Evolutionary conservation across 306 rosid species (phyloP).

Genomic region (Dalbergia oliveri): DNA sequence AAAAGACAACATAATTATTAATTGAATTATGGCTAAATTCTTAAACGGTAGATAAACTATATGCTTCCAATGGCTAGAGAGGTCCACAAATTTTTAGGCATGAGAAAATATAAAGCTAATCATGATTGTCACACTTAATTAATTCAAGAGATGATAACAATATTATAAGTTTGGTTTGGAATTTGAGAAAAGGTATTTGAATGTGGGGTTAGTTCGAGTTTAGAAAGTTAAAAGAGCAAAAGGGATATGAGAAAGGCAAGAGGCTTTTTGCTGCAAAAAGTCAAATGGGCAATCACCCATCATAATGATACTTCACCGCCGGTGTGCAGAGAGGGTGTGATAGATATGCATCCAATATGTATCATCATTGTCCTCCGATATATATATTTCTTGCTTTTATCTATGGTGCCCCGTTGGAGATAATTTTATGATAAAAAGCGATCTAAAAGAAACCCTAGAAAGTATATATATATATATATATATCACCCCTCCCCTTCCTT

Average conservation of each 20-base stretch:
- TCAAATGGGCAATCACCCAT: constrained; percentile 73
- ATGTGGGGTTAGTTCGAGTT: constrained; percentile 70
- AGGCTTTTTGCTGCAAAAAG: constrained; percentile 73
- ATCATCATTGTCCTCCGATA: constrained; percentile 79
- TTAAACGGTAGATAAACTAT: constrained; percentile 46
- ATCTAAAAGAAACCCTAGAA: constrained; percentile 58
- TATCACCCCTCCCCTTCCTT: background rate
- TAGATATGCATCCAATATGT: constrained; percentile 87
- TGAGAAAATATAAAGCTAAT: constrained; percentile 54
- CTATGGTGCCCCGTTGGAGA: constrained; percentile 48
- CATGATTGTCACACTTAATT: constrained; percentile 57
- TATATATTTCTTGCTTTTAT: constrained; percentile 51
- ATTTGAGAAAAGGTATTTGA: constrained; percentile 71
- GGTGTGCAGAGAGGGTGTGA: constrained; percentile 56
- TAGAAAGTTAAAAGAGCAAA: constrained; percentile 57
- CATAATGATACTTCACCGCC: constrained; percentile 80
- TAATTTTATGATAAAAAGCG: constrained; percentile 13
- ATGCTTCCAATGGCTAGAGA: constrained; percentile 45
- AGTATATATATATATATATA: constrained; percentile 45
- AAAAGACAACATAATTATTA: constrained; percentile 59
- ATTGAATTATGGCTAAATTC: constrained; percentile 52
- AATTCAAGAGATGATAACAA: constrained; percentile 62
- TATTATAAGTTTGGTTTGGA: constrained; percentile 75
- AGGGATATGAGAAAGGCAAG: constrained; percentile 71
- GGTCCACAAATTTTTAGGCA: constrained; percentile 56